Base-by-base conservation (phyloP, 192 early-diverging fungal genomes). In the Funneliformis geosporum region DNA sequence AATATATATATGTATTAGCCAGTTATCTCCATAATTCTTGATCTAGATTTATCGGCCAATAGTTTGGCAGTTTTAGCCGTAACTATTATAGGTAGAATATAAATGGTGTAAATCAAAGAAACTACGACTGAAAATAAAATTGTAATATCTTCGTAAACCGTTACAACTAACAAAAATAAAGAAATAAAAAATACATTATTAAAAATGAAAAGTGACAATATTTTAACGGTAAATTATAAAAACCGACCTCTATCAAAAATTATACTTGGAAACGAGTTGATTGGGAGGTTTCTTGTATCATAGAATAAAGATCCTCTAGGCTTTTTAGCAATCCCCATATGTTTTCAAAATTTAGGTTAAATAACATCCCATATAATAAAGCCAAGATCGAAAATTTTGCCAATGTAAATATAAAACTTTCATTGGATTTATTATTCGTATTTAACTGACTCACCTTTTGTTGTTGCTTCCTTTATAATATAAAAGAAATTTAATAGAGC, bases 41-140 rank as follows among this genome's bases (percentile, higher is more conserved):
- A 9, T 65, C 75, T 62, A 10, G 75, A 76, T 28, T 46, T 65
- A 65, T 76, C 75, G 47, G 61, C 76, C 44, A 78, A 28, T 33
- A 27, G 33, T 38, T 55, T 67, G 21, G 43, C 62, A 23, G 76
- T 27, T 67, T 59, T 68, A 21, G 76, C 76, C 21, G 55, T 40
- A 21, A 78, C 76, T 38, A 78, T 64, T 38, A 78, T 33, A 4
- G 76, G 76, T 25, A 78, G 55, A 27, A 78, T 40, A 59, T 78
- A 78, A 39, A 78, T 69, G n/a, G 76, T 78, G 55, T 78, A 78
- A 23, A 78, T 14, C 18, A 78, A n/a, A 6, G 76, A 78, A 27
- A 46, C 55, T 12, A 78, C 60, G 18, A 78, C 65, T 2, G 76
- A 21, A 59, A 78, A 69, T 25, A 78, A 18, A 44, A 78, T 69